Evolutionary conservation across 257 asterid genomes (phyloP).

Genomic region (Petunia secreta): DNA sequence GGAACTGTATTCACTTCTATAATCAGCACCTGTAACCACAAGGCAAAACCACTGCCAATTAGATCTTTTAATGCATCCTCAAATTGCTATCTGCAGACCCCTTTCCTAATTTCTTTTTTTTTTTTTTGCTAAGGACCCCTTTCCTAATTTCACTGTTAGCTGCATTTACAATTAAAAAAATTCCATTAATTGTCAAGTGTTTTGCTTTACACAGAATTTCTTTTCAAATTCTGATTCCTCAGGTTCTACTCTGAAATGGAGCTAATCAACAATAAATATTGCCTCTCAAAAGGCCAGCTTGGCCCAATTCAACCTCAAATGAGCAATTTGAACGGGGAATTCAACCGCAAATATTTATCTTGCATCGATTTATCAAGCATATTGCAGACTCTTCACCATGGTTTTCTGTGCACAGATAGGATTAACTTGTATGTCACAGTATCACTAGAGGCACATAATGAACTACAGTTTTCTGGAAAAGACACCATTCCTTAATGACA

Average conservation of each 20-base stretch:
- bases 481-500: background rate
- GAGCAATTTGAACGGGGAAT: background rate
- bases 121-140: too few species aligned
- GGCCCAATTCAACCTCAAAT: slow-evolving; percentile 3
- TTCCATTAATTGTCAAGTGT: background rate
- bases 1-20: slow-evolving; percentile 91
- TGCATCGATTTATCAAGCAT: background rate
- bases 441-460: background rate
- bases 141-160: background rate
- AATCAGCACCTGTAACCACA: slow-evolving; percentile 61
- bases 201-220: background rate
- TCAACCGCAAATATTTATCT: background rate
- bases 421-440: background rate
- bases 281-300: slow-evolving; percentile 16
- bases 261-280: background rate
- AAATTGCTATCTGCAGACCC: background rate
- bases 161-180: background rate
- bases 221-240: background rate
- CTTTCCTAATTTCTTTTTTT: background rate
- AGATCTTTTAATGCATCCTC: slow-evolving; percentile 1
- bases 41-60: background rate
- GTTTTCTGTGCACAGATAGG: background rate
- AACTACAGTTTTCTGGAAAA: slow-evolving; percentile 8
- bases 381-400: slow-evolving; percentile 3
- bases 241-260: background rate